Evolutionary conservation across 306 rosid species (phyloP).

Genomic region (Citrullus amarus): DNA sequence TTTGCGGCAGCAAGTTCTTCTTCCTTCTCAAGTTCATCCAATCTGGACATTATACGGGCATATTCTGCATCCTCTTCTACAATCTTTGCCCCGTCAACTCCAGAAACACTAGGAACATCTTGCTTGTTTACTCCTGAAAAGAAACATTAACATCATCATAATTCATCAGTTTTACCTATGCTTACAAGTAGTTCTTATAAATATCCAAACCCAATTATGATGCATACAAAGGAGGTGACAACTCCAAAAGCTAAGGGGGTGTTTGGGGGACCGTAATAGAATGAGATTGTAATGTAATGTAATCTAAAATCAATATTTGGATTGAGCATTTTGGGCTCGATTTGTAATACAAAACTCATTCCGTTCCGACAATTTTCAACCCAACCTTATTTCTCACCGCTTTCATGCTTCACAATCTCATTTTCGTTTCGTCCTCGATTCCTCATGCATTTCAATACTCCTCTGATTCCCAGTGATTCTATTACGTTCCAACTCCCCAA

Average conservation of each 20-base stretch:
- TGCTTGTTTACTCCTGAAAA: conserved; percentile 9
- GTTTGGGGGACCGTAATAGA: no score
- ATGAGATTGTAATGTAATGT: no score
- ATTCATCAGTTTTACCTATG: not conserved
- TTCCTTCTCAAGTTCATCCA: conserved; percentile 62
- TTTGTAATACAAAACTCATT: no score
- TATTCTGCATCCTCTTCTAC: conserved; percentile 37
- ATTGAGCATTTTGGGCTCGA: no score
- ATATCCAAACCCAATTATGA: not conserved
- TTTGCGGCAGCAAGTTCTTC: conserved; percentile 67
- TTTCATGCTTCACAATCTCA: no score
- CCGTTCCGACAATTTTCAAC: no score
- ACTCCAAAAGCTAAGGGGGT: not conserved
- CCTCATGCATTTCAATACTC: no score
- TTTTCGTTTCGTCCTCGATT: no score
- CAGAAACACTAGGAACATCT: conserved; percentile 21
- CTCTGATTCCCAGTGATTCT: no score
- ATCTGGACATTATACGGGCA: conserved; percentile 36
- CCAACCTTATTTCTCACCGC: no score
- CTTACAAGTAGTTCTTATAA: not conserved
- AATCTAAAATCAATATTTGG: no score
- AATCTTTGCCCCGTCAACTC: conserved; percentile 15
- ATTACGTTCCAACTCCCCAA: no score
- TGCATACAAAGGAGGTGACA: not conserved
- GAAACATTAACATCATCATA: not conserved